These are phyloP conservation scores for Mycena filopes DNA, from an alignment of 768 basidiomycete species.

Conservation along the genomic window DNA sequence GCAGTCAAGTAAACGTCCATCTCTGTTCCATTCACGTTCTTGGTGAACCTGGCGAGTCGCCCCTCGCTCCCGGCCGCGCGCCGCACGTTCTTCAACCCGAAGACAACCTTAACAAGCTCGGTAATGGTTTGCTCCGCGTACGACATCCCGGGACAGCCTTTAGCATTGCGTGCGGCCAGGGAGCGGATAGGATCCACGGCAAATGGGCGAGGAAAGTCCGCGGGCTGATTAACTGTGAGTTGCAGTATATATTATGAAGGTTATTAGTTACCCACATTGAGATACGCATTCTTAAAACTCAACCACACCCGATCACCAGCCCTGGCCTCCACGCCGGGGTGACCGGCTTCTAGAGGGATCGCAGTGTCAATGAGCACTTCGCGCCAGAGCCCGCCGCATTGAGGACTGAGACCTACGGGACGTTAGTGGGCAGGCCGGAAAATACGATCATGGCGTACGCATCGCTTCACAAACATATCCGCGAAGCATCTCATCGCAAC, in stretches of 20 bases:
- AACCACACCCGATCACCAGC: constrained; percentile 45
- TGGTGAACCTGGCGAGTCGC: constrained; percentile 45
- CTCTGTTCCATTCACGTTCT: constrained; percentile 45
- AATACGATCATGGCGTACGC: constrained; percentile 41
- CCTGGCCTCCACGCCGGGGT: constrained; percentile 37
- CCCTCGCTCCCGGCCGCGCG: constrained; percentile 60
- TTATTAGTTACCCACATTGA: constrained; percentile 34
- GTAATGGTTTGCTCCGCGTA: constrained; percentile 50
- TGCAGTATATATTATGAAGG: neutral
- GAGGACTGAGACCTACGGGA: constrained; percentile 47
- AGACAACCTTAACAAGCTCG: constrained; percentile 56
- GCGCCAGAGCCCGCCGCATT: constrained; percentile 54
- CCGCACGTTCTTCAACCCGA: constrained; percentile 55
- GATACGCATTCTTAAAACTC: constrained; percentile 46
- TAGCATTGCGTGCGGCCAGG: constrained; percentile 26
- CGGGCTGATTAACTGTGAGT: constrained; percentile 30
- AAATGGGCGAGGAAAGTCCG: constrained; percentile 18
- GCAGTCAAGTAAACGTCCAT: constrained; percentile 45
- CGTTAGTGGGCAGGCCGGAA: neutral
- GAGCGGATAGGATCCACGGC: constrained; percentile 12
- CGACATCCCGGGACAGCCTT: constrained; percentile 48
- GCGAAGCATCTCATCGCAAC: constrained; percentile 46
- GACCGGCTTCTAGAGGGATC: constrained; percentile 40
- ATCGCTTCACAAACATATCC: constrained; percentile 66
- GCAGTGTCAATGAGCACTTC: constrained; percentile 29